Percentiles rank a stretch among this genome's conserved stretches.
Conservation (phyloP, 2,329 filamentous ascomycete genomes). For the Claviceps paspali region DNA sequence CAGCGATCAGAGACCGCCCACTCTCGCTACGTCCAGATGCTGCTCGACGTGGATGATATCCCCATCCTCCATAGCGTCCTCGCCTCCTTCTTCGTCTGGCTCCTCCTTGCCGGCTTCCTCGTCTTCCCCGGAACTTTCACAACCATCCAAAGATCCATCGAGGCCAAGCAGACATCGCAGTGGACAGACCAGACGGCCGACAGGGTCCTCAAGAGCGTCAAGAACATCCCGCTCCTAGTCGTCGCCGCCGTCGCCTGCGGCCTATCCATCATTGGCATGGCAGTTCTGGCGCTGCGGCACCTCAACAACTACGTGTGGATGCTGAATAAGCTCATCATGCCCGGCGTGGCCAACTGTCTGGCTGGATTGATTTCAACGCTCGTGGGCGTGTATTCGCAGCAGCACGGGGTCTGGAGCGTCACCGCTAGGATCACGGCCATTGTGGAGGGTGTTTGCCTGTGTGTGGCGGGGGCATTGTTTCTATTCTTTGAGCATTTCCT, state of each 20-base stretch:
- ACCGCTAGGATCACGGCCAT: slow-evolving; percentile 23
- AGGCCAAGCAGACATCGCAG: slow-evolving; percentile 7
- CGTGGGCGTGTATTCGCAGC: slow-evolving; percentile 32
- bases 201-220: slow-evolving; percentile 12
- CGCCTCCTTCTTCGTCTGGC: slow-evolving; percentile 24
- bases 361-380: slow-evolving; percentile 35
- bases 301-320: slow-evolving; percentile 38
- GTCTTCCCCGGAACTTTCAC: slow-evolving; percentile 37
- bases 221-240: slow-evolving; percentile 25
- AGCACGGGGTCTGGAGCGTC: slow-evolving; percentile 27
- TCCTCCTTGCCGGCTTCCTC: slow-evolving; percentile 36
- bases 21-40: slow-evolving; percentile 29
- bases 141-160: slow-evolving; percentile 17
- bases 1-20: slow-evolving; percentile 13
- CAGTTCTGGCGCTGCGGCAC: slow-evolving; percentile 28
- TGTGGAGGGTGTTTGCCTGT: slow-evolving; percentile 18
- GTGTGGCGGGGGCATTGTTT: slow-evolving; percentile 14
- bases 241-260: slow-evolving; percentile 27
- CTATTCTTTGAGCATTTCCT: slow-evolving; percentile 17
- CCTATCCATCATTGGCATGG: slow-evolving; percentile 19
- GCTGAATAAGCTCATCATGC: slow-evolving; percentile 33
- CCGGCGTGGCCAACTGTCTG: slow-evolving; percentile 28
- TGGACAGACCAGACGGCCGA: slow-evolving; percentile 9
- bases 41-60: slow-evolving; percentile 30
- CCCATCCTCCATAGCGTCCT: slow-evolving; percentile 31